Evolutionary conservation across 805 yeast genomes (phyloP).

Genomic region (Peterozyma toletana): DNA sequence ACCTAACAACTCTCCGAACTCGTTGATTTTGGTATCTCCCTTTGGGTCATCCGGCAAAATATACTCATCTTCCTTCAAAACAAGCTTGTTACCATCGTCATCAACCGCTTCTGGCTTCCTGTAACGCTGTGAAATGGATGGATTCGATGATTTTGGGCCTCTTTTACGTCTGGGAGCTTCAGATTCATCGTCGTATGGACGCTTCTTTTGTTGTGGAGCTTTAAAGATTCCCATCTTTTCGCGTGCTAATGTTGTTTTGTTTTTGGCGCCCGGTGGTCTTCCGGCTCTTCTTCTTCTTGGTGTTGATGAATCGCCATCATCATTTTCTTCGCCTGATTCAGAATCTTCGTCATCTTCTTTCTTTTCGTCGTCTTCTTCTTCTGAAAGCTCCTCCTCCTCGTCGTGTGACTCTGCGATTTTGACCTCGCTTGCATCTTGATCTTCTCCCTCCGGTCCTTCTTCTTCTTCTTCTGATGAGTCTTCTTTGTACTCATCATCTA

Average conservation of each 20-base stretch:
- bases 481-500: conserved; percentile 13
- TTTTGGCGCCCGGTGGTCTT: conserved; percentile 3
- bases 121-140: conserved; percentile 9
- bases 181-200: conserved; percentile 14
- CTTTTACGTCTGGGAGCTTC: conserved; percentile 11
- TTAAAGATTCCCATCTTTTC: conserved; percentile 17
- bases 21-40: conserved; percentile 71
- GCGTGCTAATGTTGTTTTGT: conserved; percentile 8
- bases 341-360: conserved; percentile 14
- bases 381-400: conserved; percentile 16
- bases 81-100: conserved; percentile 60
- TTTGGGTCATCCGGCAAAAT: conserved; percentile 67
- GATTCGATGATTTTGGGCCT: conserved; percentile 7
- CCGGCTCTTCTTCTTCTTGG: conserved; percentile 12
- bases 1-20: conserved; percentile 59
- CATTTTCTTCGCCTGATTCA: conserved; percentile 15
- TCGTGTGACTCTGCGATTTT: conserved; percentile 19
- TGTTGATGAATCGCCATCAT: conserved; percentile 11
- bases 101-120: conserved; percentile 40
- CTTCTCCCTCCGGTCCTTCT: conserved; percentile 24
- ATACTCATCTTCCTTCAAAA: conserved; percentile 69
- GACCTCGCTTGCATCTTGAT: conserved; percentile 17
- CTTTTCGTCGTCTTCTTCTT: conserved; percentile 16
- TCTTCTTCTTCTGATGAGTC: conserved; percentile 16
- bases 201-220: conserved; percentile 15